phyloP scores from a whole-genome alignment of 345 rosid species.

The Bruguiera gymnorhiza region DNA sequence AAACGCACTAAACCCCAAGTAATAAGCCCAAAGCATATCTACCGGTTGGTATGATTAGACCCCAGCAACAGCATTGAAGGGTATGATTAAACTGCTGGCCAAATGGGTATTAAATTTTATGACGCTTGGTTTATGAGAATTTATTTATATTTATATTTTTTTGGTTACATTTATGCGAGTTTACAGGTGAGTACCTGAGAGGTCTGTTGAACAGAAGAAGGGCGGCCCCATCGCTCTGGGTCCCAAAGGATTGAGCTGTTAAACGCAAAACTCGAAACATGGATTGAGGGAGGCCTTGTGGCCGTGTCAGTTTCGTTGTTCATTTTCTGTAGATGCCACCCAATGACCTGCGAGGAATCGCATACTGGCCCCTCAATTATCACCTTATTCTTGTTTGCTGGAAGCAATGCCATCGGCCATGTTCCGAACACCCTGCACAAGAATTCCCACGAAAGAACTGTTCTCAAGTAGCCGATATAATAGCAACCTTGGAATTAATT shows the following conservation, averaged over 20 bases:
- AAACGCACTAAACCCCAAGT: slow-evolving; percentile 1
- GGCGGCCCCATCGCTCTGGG: slow-evolving; percentile 87
- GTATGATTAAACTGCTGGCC: not conserved
- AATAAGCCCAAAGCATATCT: not conserved
- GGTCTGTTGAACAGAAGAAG: slow-evolving; percentile 24
- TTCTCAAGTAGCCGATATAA: not conserved
- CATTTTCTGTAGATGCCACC: slow-evolving; percentile 70
- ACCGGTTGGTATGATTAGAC: slow-evolving; percentile 16
- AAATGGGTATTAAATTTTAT: not conserved
- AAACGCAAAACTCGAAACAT: slow-evolving; percentile 41
- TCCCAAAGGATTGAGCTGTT: slow-evolving; percentile 86
- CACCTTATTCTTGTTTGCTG: slow-evolving; percentile 60
- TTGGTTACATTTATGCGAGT: not conserved
- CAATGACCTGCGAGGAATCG: slow-evolving; percentile 74
- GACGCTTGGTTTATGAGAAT: not conserved
- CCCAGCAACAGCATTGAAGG: not conserved
- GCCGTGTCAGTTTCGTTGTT: slow-evolving; percentile 40
- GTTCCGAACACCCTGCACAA: slow-evolving; percentile 71
- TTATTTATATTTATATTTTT: no score
- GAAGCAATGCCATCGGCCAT: slow-evolving; percentile 78
- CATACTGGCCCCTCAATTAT: slow-evolving; percentile 80
- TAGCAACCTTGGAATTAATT: no score
- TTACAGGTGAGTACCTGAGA: slow-evolving; percentile 17
- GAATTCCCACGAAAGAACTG: not conserved
- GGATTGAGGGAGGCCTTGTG: slow-evolving; percentile 41